Evolutionary conservation across 1,284 basidiomycete genomes (phyloP), one percentile per base, ranked within the genome.

Genomic region (Heterobasidion parviporum): DNA sequence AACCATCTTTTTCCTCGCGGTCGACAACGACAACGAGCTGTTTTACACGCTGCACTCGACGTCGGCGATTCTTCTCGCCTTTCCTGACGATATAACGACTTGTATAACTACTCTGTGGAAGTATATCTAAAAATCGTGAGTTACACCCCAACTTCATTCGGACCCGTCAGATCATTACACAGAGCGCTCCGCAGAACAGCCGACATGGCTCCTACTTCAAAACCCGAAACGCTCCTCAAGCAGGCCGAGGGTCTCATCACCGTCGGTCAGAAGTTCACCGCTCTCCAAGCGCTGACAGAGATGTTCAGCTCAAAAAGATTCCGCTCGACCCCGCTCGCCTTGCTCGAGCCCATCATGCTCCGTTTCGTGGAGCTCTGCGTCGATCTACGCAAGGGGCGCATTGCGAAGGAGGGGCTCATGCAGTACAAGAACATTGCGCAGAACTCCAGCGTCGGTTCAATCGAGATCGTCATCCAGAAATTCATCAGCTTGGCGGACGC

Each of bases 381-480:
- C 59, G 89, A 94, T 58, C 87, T 98, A 78, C 87, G 94, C 63
- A 95, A 96, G 70, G 94, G 94, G 3, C 81, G 93, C 36, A 89
- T 91, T 35, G 96, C 94, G 18, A 96, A 97, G 70, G 94, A 97
- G 67, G 96, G 94, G 35, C 82, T 99, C 50, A 92, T 94, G 85
- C 90, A 94, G 70, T 98, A 89, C 82, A 96, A 95, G 77, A 96
- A 96, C 69, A 93, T 95, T 60, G 92, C 92, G 0, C 95, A 98
- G 68, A 96, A 97, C 68, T 86, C 89, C 26, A 92, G 86, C 67
- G 92, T 98, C 33, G 82, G 82, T 53, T 94, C 92, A 60, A 95
- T 99, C 68, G 96, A 99, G 71, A 78, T 82, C 56, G 94, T 98
- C 65, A 90, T 99, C 66, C 90, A 87, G 61, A 82, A 84, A 59